Evolutionary conservation across 2,329 filamentous ascomycete genomes (phyloP), one percentile per base, ranked within the genome.

Genomic region (Fusarium aywerte): DNA sequence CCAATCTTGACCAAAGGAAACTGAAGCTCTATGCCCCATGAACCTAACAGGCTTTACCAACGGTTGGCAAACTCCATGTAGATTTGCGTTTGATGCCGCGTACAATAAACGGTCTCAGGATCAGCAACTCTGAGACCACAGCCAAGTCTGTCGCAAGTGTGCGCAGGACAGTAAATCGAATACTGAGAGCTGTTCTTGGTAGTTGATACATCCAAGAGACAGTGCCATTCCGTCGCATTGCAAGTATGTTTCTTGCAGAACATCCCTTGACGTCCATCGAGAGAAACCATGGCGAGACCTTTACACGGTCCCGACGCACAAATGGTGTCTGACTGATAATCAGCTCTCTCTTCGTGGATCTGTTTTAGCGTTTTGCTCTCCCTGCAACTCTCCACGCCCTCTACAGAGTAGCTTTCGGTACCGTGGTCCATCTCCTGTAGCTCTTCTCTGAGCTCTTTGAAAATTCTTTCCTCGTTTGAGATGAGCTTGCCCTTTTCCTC

Each of bases 171-270:
- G 33, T 53, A 68, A 7, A 45, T 40, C 6, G 57, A 42, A 11
- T 20, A 5, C 18, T 52, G 36, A 7, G 16, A 10, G 1, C 42
- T 33, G n/a, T 54, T 23, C 1, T 3, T 18, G 13, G 42, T 40
- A 1, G 36, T 65, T 4, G 47, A 61, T 5, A 53, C 38, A 18
- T 70, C 61, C 12, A 43, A 15, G 10, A 73, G 42, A 16, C 65
- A 73, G 2, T 42, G 42, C 52, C 58, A 58, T 3, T 64, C 57
- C 1, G 23, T 18, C 13, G 69, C 66, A 9, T 50, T 53, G 42
- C 71, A 73, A 1, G 63, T 69, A 16, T 73, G 69, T 5, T 32
- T 43, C 43, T 49, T 21, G 40, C 71, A 73, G 25, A 68, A 73
- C 10, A 51, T 13, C 3, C 65, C 68, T 5, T 21, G 32, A 1